Evolutionary conservation across 2,329 filamentous ascomycete species (phyloP), one percentile per base, ranked within the genome.

Genomic region (Arachnomyces sp.): DNA sequence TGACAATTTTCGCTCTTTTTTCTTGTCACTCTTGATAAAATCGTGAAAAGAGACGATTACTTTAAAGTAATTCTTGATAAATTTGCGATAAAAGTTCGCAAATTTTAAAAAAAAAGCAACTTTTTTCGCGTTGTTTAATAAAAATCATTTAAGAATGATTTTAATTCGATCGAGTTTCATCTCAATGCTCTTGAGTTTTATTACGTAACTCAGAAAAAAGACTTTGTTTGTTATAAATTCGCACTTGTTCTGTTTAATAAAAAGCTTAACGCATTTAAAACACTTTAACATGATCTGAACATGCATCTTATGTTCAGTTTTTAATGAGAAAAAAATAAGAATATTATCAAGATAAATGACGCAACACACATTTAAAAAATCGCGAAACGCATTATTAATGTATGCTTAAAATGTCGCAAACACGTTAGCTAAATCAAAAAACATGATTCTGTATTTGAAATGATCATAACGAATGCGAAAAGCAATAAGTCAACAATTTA

Each of bases 31-130:
- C 21, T 40, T 43, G 3, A 37, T 52, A 0, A 54, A 37, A 2
- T 34, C 12, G 7, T 31, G 42, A 3, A 59, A 31, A 2, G 49
- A 49, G 28, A 21, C 37, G 2, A 39, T 41, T 5, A 57, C 45
- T 1, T 33, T 28, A 3, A 40, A 49, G 34, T 52, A 60, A 3
- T 45, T 30, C 5, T 46, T 25, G 11, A 62, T 54, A 36, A 62
- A 62, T 7, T 44, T 28, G 4, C 53, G 42, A 43, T 63, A 62
- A 40, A 57, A 63, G 31, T 63, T 62, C 3, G 40, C 44, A 33
- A 63, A 60, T 43, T 4, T 25, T 9, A 25, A 25, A 25, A 25
- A 25, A 25, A 25, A 25, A 5, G 9, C 5, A 5, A 25, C 9
- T 25, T 25, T 25, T 9, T 25, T 25, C 5, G 9, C 21, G 21